Evolutionary conservation across 1,284 basidiomycete species (phyloP).

Genomic region (Sporisorium reilianum): DNA sequence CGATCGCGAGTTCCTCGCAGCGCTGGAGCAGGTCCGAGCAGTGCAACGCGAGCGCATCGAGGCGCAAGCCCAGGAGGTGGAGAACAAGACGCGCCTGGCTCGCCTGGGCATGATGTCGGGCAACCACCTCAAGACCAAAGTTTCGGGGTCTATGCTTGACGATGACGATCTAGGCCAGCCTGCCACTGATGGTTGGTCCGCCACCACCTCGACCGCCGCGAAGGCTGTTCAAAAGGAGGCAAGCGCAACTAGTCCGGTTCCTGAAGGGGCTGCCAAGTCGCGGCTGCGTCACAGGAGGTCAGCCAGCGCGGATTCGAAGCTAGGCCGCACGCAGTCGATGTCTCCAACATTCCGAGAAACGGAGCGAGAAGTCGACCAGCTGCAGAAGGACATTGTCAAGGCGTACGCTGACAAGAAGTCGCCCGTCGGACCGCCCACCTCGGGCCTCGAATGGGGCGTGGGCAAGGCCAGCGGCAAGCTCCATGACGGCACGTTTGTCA

Average conservation of each 20-base stretch:
- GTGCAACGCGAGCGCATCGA: slow-evolving; percentile 55
- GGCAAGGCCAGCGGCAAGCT: slow-evolving; percentile 60
- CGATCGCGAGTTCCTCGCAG: slow-evolving; percentile 61
- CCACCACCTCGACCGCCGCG: background rate
- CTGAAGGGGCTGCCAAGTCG: background rate
- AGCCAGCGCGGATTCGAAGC: slow-evolving; percentile 28
- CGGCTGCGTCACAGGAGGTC: slow-evolving; percentile 31
- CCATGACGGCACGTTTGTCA: slow-evolving; percentile 56
- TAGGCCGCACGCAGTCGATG: slow-evolving; percentile 11
- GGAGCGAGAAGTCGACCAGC: slow-evolving; percentile 29
- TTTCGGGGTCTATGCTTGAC: slow-evolving; percentile 22
- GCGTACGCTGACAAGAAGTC: slow-evolving; percentile 30
- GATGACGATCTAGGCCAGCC: slow-evolving; percentile 2
- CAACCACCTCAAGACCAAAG: slow-evolving; percentile 32
- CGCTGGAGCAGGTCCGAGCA: slow-evolving; percentile 57
- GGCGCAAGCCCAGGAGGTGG: slow-evolving; percentile 30
- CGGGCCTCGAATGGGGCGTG: slow-evolving; percentile 50
- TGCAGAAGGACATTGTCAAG: slow-evolving; percentile 49
- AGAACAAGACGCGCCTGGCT: slow-evolving; percentile 37
- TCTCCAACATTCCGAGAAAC: slow-evolving; percentile 10
- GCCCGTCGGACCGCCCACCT: slow-evolving; percentile 17
- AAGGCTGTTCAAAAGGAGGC: background rate
- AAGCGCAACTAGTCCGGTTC: background rate
- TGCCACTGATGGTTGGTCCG: background rate
- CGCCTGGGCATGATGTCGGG: slow-evolving; percentile 39